phyloP scores from a whole-genome alignment of 441 rosid species.

The Bocquillonia castaneifolia region DNA sequence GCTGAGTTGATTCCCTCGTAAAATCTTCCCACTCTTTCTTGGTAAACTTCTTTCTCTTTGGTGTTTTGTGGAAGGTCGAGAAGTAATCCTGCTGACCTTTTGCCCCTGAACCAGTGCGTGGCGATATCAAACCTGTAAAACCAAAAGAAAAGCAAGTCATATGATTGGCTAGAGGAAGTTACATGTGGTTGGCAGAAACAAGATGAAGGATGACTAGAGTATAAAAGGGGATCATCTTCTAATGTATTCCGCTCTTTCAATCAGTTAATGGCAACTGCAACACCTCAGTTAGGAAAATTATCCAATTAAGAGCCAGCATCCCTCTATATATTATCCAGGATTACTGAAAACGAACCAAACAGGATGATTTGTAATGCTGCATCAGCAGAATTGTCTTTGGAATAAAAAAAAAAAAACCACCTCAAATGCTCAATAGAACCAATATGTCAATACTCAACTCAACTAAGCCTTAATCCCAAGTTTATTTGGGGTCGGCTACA shows the following conservation, averaged over 20 bases:
- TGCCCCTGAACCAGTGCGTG: slow-evolving; percentile 21
- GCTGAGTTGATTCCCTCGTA: slow-evolving; percentile 65
- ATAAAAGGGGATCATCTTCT: too few relatives aligned
- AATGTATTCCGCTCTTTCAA: not conserved
- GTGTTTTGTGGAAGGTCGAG: slow-evolving; percentile 65
- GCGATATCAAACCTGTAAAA: slow-evolving; percentile 37
- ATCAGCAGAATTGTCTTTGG: not conserved
- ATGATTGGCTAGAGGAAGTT: not conserved
- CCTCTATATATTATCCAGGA: not conserved
- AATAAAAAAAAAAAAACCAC: not conserved
- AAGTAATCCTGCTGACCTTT: slow-evolving; percentile 41
- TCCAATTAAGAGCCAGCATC: not conserved
- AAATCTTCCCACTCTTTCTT: slow-evolving; percentile 78
- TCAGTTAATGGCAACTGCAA: not conserved
- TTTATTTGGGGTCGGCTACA: too few relatives aligned
- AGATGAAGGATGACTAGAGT: too few relatives aligned
- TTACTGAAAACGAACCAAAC: not conserved
- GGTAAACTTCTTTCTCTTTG: slow-evolving; percentile 48
- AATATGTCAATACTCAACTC: too few relatives aligned
- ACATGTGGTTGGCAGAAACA: not conserved
- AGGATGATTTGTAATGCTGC: not conserved
- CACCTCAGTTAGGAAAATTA: not conserved
- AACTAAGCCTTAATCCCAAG: too few relatives aligned
- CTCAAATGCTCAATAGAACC: too few relatives aligned
- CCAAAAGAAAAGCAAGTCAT: slow-evolving; percentile 8